Conservation (phyloP, 257 asterid species). For the Nicotiana obtusifolia region DNA sequence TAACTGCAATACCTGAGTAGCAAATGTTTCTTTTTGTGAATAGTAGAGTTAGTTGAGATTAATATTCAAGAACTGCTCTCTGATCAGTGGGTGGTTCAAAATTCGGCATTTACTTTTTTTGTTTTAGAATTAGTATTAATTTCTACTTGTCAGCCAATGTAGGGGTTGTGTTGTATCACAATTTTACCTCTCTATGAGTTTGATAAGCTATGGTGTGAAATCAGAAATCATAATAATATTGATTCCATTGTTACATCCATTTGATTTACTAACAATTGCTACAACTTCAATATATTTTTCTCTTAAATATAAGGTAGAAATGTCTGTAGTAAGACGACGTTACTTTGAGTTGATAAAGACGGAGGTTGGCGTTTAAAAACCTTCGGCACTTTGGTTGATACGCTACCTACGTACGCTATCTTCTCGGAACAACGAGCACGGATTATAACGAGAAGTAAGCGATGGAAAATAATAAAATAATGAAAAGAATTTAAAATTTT, state of each 20-base stretch:
- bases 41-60: slow-evolving; percentile 7
- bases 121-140: not conserved
- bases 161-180: slow-evolving; percentile 13
- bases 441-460: not conserved
- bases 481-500: no score
- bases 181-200: slow-evolving; percentile 14
- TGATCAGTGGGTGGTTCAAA: not conserved
- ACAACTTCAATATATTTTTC: not conserved
- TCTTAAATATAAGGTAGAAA: not conserved
- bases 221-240: not conserved
- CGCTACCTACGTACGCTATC: not conserved
- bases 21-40: slow-evolving; percentile 11
- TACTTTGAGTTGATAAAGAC: not conserved
- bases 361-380: not conserved
- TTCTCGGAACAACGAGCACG: not conserved
- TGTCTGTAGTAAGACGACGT: no score
- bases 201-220: not conserved
- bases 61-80: not conserved
- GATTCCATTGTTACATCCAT: not conserved
- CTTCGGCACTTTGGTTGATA: not conserved
- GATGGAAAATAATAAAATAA: not conserved
- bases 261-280: not conserved
- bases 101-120: not conserved
- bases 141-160: not conserved
- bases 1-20: slow-evolving; percentile 80